phyloP scores from a whole-genome alignment of 1,284 basidiomycete genomes.

The Papiliotrema terrestris region DNA sequence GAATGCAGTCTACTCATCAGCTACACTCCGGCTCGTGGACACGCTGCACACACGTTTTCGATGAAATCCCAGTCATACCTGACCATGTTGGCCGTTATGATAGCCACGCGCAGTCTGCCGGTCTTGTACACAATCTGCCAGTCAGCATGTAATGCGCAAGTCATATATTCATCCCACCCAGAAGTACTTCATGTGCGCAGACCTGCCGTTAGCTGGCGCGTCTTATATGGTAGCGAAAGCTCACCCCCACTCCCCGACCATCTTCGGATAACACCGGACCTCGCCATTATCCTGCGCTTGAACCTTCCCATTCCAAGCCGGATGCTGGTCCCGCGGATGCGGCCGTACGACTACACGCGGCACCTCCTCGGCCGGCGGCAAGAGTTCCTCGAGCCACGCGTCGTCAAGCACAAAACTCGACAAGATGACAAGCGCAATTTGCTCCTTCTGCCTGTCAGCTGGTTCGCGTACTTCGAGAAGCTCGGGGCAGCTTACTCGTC shows the following conservation, averaged over 20 bases:
- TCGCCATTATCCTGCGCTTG: slow-evolving; percentile 28
- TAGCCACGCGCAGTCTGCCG: slow-evolving; percentile 42
- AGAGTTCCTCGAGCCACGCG: slow-evolving; percentile 28
- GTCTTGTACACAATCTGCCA: slow-evolving; percentile 47
- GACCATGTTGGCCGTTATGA: slow-evolving; percentile 46
- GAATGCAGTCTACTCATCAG: slow-evolving; percentile 37
- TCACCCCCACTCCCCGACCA: slow-evolving; percentile 33
- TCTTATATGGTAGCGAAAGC: not conserved
- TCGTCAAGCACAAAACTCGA: slow-evolving; percentile 38
- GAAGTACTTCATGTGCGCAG: slow-evolving; percentile 44
- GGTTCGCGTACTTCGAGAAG: not conserved
- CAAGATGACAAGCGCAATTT: slow-evolving; percentile 38
- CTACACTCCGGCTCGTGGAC: not conserved
- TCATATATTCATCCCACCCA: slow-evolving; percentile 27
- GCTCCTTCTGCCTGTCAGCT: slow-evolving; percentile 22
- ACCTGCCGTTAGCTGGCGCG: slow-evolving; percentile 4
- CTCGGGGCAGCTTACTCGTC: slow-evolving; percentile 24
- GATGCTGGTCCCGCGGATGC: slow-evolving; percentile 23
- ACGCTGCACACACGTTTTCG: slow-evolving; percentile 41
- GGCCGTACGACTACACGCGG: slow-evolving; percentile 35
- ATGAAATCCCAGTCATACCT: slow-evolving; percentile 45
- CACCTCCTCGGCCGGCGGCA: slow-evolving; percentile 28
- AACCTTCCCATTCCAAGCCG: slow-evolving; percentile 32
- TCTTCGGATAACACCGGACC: slow-evolving; percentile 34
- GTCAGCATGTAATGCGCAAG: not conserved